Base-by-base conservation (phyloP, 2,329 filamentous ascomycete species). In the Aspergillus sp. region DNA sequence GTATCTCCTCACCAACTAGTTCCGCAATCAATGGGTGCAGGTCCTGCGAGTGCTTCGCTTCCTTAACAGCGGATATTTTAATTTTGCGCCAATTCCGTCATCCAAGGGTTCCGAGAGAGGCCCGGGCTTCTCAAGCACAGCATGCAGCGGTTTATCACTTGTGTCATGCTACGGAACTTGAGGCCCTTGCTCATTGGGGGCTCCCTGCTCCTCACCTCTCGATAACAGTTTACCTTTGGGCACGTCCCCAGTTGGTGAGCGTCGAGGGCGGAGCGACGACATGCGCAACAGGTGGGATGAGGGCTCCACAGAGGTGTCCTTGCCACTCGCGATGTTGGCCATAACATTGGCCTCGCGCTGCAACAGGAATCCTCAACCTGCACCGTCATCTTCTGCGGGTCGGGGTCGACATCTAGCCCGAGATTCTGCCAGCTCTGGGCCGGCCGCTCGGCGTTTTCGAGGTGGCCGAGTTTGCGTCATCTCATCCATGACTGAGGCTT, bases 1-100 rank as follows among this genome's bases (percentile, higher is more conserved):
- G 71, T 29, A 77, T 65, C 52, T 75, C 73, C 12, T 75, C 69
- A 50, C 73, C 71, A 33, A 70, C 59, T 1, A 66, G 53, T 9
- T 69, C 61, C 44, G 72, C 68, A 1, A 72, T 61, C 36, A 74
- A 58, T 2, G 71, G 67, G 27, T 71, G 67, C 38, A 74, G 56
- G n/a, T 74, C 67, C 4, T 74, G 68, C 7, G 66, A 65, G 6
- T 66, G 57, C 0, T 64, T 57, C 0, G 58, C 56, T 12, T 55
- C 52, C 4, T 19, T 19, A 51, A 35, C 7, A 52, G 27, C n/a
- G 7, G 8, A n/a, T 12, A 27, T 7, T 3, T 7, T 19, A 30
- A 33, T 3, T 29, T 19, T 8, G 12, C 10, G 3, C 46, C 43
- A 19, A 19, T 19, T 19, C 19, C 19, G 19, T 19, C 19, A 19